Evolutionary conservation across 805 yeast species (phyloP), one percentile per base, ranked within the genome.

Genomic region (Ogataea paraovalis): DNA sequence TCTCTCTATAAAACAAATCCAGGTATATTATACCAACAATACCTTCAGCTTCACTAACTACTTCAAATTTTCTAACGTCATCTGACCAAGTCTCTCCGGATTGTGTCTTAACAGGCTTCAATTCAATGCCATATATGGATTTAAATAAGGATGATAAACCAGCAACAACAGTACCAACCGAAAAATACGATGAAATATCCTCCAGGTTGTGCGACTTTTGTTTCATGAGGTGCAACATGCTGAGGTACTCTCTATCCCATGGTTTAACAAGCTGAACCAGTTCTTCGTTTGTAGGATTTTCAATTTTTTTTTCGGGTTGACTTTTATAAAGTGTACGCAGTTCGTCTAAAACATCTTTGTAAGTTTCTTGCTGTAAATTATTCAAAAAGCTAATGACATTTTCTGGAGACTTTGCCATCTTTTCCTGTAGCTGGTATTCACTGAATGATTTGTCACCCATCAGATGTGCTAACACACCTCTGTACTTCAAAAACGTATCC

Each of bases 61-160:
- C 96, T 52, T 85, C 80, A 25, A 94, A 69, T 56, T 88, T 83
- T 44, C 96, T 75, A 3, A 94, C 98, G 53, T 87, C 94, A 16
- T 78, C 72, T 32, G 83, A 81, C 98, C 99, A 94, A 0, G 88
- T 84, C 64, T 94, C 98, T 2, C 95, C 96, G 2, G 70, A 61
- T 21, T 69, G 58, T 0, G 87, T 72, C 18, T 75, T 73, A 4
- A 73, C 83, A 0, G 96, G 94, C 19, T 78, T 78, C 39, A 94
- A 75, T 47, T 78, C 72, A 32, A 94, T 82, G 0, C 95, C 95
- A 63, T 90, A 94, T 21, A 92, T 78, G 25, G 70, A 71, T 25
- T 76, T 70, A 60, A 90, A 87, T 30, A 94, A 65, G 41, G 80
- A 68, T 2, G 90, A 86, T 20, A 94, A 72, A 0, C 97, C 97